Conservation (phyloP, 2,329 filamentous ascomycete genomes). For the Zasmidium angulare region DNA sequence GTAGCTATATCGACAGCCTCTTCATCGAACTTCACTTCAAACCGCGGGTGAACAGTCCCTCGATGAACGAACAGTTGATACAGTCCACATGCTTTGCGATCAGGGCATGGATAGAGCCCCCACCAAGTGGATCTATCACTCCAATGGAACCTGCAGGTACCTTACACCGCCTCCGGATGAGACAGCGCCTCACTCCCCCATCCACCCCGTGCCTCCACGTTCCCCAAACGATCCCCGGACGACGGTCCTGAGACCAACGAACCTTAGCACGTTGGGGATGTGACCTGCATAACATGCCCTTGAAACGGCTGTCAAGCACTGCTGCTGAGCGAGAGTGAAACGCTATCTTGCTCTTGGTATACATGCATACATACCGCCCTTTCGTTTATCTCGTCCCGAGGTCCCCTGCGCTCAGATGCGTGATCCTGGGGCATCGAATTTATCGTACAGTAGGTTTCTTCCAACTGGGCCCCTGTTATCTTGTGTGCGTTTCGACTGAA, state of each 20-base stretch:
- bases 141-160: conserved; percentile 5
- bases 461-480: background rate
- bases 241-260: background rate
- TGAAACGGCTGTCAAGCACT: background rate
- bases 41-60: background rate
- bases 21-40: background rate
- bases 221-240: background rate
- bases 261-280: background rate
- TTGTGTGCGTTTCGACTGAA: background rate
- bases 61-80: background rate
- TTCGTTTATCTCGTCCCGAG: conserved; percentile 2
- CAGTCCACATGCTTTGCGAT: background rate
- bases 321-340: background rate
- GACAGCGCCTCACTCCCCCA: background rate
- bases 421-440: background rate
- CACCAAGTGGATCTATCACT: background rate
- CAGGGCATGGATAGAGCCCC: background rate
- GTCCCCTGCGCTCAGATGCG: background rate
- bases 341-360: background rate
- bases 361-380: background rate
- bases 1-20: background rate
- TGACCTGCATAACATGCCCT: too few relatives aligned
- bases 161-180: conserved; percentile 6
- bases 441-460: background rate
- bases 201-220: background rate